phyloP scores from a whole-genome alignment of 257 asterid genomes.

The Thymus quinquecostatus region DNA sequence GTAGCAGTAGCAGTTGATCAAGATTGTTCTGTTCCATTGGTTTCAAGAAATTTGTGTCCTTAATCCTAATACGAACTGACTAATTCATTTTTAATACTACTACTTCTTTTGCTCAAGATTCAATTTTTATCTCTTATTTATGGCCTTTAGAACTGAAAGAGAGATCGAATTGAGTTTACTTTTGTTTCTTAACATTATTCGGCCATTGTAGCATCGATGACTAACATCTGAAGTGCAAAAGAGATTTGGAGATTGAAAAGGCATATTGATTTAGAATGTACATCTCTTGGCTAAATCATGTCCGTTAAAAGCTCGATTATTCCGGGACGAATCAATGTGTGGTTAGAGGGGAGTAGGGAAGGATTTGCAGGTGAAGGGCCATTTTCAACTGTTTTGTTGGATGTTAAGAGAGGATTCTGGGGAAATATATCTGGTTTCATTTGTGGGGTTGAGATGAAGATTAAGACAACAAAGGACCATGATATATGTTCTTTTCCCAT shows the following conservation, averaged over 20 bases:
- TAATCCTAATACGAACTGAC: not conserved
- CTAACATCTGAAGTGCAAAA: not conserved
- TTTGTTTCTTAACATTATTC: not conserved
- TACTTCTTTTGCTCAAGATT: not conserved
- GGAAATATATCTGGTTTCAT: constrained; percentile 7
- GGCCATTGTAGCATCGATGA: too few relatives aligned
- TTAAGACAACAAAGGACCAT: constrained; percentile 15
- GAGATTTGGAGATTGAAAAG: not conserved
- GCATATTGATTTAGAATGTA: not conserved
- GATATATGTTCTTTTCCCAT: not conserved
- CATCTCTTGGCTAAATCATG: too few relatives aligned
- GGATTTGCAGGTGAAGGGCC: too few relatives aligned
- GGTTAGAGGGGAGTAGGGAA: too few relatives aligned
- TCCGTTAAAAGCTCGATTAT: too few relatives aligned
- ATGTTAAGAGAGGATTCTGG: too few relatives aligned
- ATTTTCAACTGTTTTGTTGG: too few relatives aligned
- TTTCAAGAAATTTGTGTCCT: not conserved
- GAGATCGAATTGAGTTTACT: not conserved
- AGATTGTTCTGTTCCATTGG: constrained; percentile 22
- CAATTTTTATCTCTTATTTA: not conserved
- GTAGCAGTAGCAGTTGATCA: not conserved
- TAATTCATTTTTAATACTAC: not conserved
- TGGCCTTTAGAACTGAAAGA: not conserved
- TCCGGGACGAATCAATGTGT: too few relatives aligned
- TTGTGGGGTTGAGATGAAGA: constrained; percentile 21